Evolutionary conservation across 352 stramenopile genomes (phyloP).

Genomic region (Phytophthora ramorum): DNA sequence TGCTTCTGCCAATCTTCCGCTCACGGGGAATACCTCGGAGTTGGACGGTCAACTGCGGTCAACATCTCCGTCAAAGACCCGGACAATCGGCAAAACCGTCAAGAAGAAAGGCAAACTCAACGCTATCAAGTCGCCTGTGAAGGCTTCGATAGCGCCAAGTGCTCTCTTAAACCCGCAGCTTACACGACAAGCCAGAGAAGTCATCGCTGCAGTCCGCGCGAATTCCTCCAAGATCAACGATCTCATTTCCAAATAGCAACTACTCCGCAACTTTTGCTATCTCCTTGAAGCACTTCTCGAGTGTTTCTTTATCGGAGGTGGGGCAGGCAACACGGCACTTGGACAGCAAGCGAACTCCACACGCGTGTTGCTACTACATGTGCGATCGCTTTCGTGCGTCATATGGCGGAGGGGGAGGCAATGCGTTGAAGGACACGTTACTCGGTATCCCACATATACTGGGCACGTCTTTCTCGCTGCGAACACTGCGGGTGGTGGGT

Average conservation of each 20-base stretch:
- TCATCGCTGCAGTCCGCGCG: conserved; percentile 60
- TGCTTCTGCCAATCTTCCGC: conserved; percentile 30
- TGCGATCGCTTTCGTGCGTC: no score
- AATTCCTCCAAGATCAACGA: conserved; percentile 85
- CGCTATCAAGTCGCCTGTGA: conserved; percentile 30
- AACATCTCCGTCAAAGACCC: conserved; percentile 14
- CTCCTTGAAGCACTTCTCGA: not conserved
- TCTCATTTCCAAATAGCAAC: conserved; percentile 55
- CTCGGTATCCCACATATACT: conserved; percentile 15
- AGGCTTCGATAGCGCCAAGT: conserved; percentile 20
- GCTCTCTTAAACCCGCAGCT: conserved; percentile 62
- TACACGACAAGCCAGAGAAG: conserved; percentile 59
- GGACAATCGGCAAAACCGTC: conserved; percentile 7
- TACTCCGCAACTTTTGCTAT: not conserved
- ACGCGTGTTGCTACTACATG: no score
- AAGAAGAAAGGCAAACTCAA: conserved; percentile 32
- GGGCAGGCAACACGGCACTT: no score
- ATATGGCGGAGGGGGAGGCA: no score
- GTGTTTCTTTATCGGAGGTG: no score
- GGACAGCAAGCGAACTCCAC: no score
- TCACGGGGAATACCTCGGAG: conserved; percentile 2
- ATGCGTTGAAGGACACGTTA: no score
- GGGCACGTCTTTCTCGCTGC: conserved; percentile 11
- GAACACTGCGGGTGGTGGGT: conserved; percentile 15
- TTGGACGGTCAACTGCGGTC: conserved; percentile 4